These are phyloP conservation scores for Hypoxylon fragiforme DNA, from an alignment of 495 filamentous ascomycete species.

Conservation along the genomic window DNA sequence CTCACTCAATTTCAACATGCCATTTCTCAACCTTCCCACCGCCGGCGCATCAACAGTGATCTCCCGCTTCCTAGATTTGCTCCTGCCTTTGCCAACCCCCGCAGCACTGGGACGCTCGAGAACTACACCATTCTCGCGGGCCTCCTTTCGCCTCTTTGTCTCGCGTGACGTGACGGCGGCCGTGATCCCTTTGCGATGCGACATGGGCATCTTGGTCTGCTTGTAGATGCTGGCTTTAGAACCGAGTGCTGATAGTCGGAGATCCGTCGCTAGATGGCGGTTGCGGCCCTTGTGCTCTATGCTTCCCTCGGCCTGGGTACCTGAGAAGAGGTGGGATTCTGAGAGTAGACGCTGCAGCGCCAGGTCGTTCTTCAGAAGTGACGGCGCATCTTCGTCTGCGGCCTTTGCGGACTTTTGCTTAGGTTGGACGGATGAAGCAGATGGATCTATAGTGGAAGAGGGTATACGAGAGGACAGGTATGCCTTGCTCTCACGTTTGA, in stretches of 20 bases:
- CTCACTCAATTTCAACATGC: constrained; percentile 76
- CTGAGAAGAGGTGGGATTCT: constrained; percentile 89
- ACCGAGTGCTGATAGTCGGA: constrained; percentile 79
- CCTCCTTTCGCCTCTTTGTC: constrained; percentile 70
- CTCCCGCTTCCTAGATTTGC: constrained; percentile 54
- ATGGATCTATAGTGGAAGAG: constrained; percentile 30
- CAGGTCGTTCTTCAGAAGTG: constrained; percentile 82
- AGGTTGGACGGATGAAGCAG: constrained; percentile 27
- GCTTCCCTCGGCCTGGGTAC: constrained; percentile 59
- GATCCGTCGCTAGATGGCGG: constrained; percentile 73
- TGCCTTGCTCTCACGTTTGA: constrained; percentile 72
- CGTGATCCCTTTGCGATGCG: constrained; percentile 76
- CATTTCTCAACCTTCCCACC: constrained; percentile 78
- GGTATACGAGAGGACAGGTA: constrained; percentile 66
- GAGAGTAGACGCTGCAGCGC: constrained; percentile 84
- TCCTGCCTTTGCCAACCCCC: constrained; percentile 33
- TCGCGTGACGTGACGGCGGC: constrained; percentile 67
- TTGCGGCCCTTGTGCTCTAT: constrained; percentile 50
- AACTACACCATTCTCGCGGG: constrained; percentile 87
- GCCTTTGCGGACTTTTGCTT: constrained; percentile 38
- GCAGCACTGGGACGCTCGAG: constrained; percentile 65
- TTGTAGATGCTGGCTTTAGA: constrained; percentile 71
- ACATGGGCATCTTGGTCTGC: constrained; percentile 83
- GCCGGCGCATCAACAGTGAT: constrained; percentile 72
- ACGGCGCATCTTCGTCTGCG: constrained; percentile 54